Percentiles rank a stretch among this genome's conserved stretches.
phyloP scores from a whole-genome alignment of 176 grass and related monocot species.

The Bothriochloa decipiens region DNA sequence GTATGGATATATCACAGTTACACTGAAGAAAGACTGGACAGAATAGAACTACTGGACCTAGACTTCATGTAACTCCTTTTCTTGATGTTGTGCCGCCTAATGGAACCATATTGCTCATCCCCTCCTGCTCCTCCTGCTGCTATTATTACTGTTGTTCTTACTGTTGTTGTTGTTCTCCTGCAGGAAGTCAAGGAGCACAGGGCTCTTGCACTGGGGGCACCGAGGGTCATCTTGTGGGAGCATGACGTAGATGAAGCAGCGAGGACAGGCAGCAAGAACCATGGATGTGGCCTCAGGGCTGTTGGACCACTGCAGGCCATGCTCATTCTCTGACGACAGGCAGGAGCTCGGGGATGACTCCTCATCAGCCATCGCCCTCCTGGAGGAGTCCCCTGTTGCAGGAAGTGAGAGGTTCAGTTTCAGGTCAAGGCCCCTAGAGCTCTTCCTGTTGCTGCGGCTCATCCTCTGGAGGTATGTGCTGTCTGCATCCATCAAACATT shows the following conservation, averaged over 20 bases:
- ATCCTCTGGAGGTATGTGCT: too few species aligned
- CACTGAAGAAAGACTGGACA: conserved; percentile 55
- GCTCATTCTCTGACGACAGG: too few species aligned
- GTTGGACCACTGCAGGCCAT: too few species aligned
- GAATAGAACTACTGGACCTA: conserved; percentile 51
- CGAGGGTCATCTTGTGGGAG: conserved; percentile 78
- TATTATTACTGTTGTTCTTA: conserved; percentile 41
- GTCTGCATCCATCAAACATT: too few species aligned
- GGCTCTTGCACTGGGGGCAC: conserved; percentile 90
- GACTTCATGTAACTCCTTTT: conserved; percentile 47
- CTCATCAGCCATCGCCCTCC: too few species aligned
- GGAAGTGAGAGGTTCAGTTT: too few species aligned
- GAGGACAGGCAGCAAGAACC: too few species aligned
- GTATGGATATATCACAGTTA: conserved; percentile 73
- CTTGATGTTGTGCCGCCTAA: conserved; percentile 32
- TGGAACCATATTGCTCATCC: conserved; percentile 37
- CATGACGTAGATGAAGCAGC: conserved; percentile 91
- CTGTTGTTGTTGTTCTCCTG: conserved; percentile 23
- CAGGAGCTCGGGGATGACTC: too few species aligned
- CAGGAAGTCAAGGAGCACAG: conserved; percentile 88
- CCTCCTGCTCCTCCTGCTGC: conserved; percentile 63
- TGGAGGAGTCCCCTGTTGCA: too few species aligned
- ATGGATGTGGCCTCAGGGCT: too few species aligned
- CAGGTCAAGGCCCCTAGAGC: too few species aligned
- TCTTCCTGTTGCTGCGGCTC: too few species aligned